Base-by-base conservation (phyloP, 139 green algal genomes). In the Micractinium sp. region DNA sequence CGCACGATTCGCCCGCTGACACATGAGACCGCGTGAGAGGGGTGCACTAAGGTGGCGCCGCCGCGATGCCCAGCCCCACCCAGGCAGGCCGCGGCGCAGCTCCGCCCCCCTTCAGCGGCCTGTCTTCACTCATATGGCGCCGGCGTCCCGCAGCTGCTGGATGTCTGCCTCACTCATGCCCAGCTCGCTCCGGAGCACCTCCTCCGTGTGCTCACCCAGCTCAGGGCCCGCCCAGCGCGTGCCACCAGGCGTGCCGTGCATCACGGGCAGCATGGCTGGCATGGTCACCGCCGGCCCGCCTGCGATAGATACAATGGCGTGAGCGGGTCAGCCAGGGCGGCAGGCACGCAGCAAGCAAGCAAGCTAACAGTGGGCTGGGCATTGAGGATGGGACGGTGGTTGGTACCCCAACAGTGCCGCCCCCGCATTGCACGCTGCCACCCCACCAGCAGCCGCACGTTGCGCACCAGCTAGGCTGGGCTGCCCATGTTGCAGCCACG, bases 211-310 rank as follows among this genome's bases (percentile, higher is more conserved):
- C 82, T 97, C 66, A 0, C 95, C 94, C 80, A 97, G 91, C 33
- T 93, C 93, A 0, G 95, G 94, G 4, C 95, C 95, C 35, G 95
- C 95, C 95, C 94, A 97, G 25, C 89, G 88, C 1, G 94, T 97
- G 69, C 71, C 81, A 20, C 95, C 95, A 9, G 95, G 93, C 13
- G 93, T 96, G 27, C 53, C 71, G 20, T 67, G 69, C 41, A 96
- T 29, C 27, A 89, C 79, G 1, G 95, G 95, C 79, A 95, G 82
- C 74, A 97, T 92, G 33, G 94, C 95, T 0, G 95, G 95, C 85
- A 97, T 67, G 31, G 90, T 91, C 0, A 94, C 61, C 29, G 87
- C 66, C 4, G 81, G 47, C 16, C 81, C 90, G n/a, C 85, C 88
- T 89, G 86, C n/a, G 81, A 77, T 13, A 13, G n/a, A 5, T 38